These are phyloP conservation scores for Geotrichum candidum DNA, from an alignment of 1,139 yeast species.

Conservation along the genomic window DNA sequence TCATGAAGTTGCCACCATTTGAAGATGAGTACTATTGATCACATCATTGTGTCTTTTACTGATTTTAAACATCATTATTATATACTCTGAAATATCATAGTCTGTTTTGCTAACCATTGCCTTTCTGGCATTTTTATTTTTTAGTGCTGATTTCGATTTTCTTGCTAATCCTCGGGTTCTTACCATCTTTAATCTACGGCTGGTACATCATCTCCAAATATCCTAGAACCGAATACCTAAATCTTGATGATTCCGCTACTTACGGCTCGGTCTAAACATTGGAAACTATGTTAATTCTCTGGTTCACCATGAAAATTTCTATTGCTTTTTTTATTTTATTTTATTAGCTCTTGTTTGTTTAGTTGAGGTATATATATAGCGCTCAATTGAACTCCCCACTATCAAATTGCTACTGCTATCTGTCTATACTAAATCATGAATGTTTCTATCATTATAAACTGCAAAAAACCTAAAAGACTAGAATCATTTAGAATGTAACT, in stretches of 20 bases:
- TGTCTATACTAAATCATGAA: too few relatives aligned
- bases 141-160: slow-evolving; percentile 57
- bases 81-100: not conserved
- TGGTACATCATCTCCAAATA: slow-evolving; percentile 37
- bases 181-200: slow-evolving; percentile 54
- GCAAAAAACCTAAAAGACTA: too few relatives aligned
- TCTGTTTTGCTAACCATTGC: not conserved
- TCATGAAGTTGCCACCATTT: not conserved
- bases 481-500: too few relatives aligned
- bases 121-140: not conserved
- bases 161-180: slow-evolving; percentile 62
- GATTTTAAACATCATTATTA: not conserved
- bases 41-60: not conserved
- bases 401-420: too few relatives aligned
- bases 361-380: not conserved
- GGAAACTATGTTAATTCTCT: not conserved
- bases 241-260: slow-evolving; percentile 7
- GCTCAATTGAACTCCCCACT: too few relatives aligned
- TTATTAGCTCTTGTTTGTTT: not conserved
- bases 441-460: too few relatives aligned
- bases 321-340: not conserved
- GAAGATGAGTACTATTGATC: not conserved
- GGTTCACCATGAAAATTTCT: not conserved
- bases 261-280: slow-evolving; percentile 14
- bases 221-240: slow-evolving; percentile 23